phyloP scores from a whole-genome alignment of 306 rosid species.

The Castanea mollissima region DNA sequence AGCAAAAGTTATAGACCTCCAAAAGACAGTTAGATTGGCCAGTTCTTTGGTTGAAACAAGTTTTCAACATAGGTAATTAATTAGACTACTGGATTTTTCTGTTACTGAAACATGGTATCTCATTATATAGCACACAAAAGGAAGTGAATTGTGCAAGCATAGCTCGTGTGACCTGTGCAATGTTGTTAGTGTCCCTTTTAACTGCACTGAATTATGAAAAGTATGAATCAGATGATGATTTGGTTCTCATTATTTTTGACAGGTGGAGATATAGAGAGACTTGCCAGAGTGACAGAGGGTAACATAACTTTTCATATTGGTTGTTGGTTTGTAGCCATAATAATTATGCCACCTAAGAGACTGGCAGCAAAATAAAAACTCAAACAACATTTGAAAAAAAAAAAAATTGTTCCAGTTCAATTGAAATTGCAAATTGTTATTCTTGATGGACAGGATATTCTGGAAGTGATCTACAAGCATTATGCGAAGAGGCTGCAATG shows the following conservation, averaged over 20 bases:
- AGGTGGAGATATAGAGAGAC: constrained; percentile 83
- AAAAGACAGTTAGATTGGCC: background rate
- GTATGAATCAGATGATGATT: background rate
- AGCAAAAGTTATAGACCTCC: background rate
- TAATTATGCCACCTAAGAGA: background rate
- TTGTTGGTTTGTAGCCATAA: background rate
- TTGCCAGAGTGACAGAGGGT: constrained; percentile 88
- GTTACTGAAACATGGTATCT: background rate
- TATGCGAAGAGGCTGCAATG: constrained; percentile 99
- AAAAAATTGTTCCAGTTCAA: background rate
- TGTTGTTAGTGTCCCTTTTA: background rate
- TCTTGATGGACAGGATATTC: constrained; percentile 70
- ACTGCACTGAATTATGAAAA: background rate
- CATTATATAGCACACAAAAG: background rate
- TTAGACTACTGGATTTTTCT: background rate
- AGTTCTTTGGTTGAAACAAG: background rate
- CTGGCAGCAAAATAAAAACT: background rate
- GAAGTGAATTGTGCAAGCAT: background rate
- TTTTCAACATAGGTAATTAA: background rate
- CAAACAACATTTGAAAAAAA: background rate
- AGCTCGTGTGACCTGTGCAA: background rate
- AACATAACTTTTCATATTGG: constrained; percentile 1
- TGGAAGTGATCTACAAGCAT: constrained; percentile 96
- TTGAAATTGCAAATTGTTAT: background rate
- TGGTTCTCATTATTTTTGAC: constrained; percentile 21